phyloP scores from a whole-genome alignment of 768 basidiomycete genomes.

The Russula sp. region DNA sequence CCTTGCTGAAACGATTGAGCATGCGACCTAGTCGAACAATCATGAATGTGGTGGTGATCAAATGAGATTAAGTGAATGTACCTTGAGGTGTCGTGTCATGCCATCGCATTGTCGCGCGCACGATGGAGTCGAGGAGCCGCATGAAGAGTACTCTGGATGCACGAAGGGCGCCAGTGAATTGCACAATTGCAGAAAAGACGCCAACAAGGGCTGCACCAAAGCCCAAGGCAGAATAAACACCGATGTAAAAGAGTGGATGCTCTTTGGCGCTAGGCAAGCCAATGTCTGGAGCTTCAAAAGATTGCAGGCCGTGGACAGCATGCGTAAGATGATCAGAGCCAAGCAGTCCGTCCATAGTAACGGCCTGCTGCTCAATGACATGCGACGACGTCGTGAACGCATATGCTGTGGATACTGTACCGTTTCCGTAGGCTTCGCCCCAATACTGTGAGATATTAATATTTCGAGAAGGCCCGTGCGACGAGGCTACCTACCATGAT shows the following conservation, averaged over 20 bases:
- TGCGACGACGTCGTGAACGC: constrained; percentile 20
- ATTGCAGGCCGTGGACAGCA: constrained; percentile 15
- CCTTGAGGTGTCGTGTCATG: constrained; percentile 81
- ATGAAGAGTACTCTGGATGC: constrained; percentile 35
- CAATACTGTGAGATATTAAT: constrained; percentile 30
- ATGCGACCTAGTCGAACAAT: constrained; percentile 50
- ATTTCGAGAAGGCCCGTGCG: neutral
- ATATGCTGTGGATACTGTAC: constrained; percentile 13
- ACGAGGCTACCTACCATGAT: constrained; percentile 43
- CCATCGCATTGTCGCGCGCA: constrained; percentile 79
- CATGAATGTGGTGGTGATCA: neutral
- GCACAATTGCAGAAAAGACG: constrained; percentile 41
- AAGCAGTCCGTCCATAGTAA: constrained; percentile 22
- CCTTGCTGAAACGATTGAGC: constrained; percentile 79
- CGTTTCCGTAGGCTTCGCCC: constrained; percentile 52
- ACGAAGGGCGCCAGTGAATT: constrained; percentile 51
- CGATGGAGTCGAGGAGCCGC: constrained; percentile 57
- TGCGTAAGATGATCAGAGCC: constrained; percentile 23
- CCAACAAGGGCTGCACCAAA: constrained; percentile 40
- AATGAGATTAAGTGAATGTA: constrained; percentile 19
- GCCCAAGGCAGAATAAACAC: constrained; percentile 57
- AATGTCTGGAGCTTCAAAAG: neutral
- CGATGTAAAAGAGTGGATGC: constrained; percentile 66
- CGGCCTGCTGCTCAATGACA: constrained; percentile 25
- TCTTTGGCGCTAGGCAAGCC: constrained; percentile 42